Evolutionary conservation across 768 basidiomycete species (phyloP).

Genomic region (Boletus bicolor): DNA sequence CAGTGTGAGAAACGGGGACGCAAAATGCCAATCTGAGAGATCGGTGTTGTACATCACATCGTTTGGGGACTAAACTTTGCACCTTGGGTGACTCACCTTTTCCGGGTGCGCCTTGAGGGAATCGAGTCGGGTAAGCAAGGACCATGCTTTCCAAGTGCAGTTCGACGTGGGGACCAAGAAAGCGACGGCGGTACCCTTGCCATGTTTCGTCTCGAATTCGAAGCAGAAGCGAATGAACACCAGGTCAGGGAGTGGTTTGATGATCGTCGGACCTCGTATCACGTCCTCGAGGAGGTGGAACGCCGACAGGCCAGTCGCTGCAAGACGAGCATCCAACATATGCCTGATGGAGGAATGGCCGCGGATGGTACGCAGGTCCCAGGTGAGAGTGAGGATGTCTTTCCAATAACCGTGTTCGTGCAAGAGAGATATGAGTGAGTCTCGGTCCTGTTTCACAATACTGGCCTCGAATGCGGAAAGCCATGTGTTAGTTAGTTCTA

Average conservation of each 20-base stretch:
- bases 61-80: neutral
- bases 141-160: constrained; percentile 55
- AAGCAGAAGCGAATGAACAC: constrained; percentile 58
- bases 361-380: constrained; percentile 50
- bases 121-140: constrained; percentile 57
- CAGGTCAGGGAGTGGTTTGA: constrained; percentile 47
- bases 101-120: constrained; percentile 52
- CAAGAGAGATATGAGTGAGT: constrained; percentile 13
- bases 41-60: neutral
- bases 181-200: constrained; percentile 49
- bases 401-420: constrained; percentile 41
- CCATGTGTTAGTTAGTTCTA: constrained; percentile 15
- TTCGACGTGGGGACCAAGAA: constrained; percentile 43
- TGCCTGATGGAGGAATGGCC: constrained; percentile 34
- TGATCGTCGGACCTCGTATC: constrained; percentile 31
- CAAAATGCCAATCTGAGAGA: constrained; percentile 32
- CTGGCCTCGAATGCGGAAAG: constrained; percentile 14
- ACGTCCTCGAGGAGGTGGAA: constrained; percentile 22
- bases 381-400: constrained; percentile 51
- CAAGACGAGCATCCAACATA: constrained; percentile 38
- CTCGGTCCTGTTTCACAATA: neutral
- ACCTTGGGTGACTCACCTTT: constrained; percentile 23
- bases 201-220: constrained; percentile 49
- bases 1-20: constrained; percentile 42
- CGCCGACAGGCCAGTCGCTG: constrained; percentile 13